Evolutionary conservation across 257 asterid genomes (phyloP).

Genomic region (Primulina tabacum): DNA sequence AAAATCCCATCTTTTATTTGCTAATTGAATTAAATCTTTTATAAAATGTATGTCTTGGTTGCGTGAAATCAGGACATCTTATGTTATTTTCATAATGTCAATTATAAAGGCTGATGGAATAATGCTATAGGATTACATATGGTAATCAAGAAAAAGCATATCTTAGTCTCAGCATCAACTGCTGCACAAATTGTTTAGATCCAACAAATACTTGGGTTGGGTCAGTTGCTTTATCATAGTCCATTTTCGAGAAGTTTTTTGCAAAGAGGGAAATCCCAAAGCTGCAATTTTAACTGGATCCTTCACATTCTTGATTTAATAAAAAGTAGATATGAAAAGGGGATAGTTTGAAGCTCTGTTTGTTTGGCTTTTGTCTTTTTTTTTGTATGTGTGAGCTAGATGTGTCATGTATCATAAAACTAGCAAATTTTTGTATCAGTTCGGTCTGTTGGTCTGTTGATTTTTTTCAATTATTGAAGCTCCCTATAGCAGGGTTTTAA

Average conservation of each 20-base stretch:
- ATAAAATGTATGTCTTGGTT: no score
- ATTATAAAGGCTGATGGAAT: not conserved
- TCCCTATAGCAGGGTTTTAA: not conserved
- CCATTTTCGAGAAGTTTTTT: not conserved
- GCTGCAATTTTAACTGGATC: not conserved
- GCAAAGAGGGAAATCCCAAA: not conserved
- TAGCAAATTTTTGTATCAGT: not conserved
- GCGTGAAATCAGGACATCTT: no score
- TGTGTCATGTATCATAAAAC: not conserved
- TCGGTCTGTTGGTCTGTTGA: not conserved
- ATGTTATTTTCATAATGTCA: not conserved
- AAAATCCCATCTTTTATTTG: not conserved
- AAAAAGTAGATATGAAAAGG: not conserved
- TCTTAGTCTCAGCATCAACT: not conserved
- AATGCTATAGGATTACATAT: not conserved
- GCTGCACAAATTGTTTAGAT: not conserved
- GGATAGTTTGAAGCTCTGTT: not conserved
- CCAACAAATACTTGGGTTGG: not conserved
- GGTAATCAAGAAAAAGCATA: not conserved
- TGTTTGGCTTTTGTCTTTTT: not conserved
- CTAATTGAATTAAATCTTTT: not conserved
- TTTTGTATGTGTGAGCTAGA: conserved; percentile 13
- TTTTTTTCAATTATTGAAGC: not conserved
- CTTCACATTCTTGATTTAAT: not conserved
- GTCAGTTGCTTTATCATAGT: not conserved